Evolutionary conservation across 768 basidiomycete genomes (phyloP), one percentile per base, ranked within the genome.

Genomic region (Pisolithus microcarpus): DNA sequence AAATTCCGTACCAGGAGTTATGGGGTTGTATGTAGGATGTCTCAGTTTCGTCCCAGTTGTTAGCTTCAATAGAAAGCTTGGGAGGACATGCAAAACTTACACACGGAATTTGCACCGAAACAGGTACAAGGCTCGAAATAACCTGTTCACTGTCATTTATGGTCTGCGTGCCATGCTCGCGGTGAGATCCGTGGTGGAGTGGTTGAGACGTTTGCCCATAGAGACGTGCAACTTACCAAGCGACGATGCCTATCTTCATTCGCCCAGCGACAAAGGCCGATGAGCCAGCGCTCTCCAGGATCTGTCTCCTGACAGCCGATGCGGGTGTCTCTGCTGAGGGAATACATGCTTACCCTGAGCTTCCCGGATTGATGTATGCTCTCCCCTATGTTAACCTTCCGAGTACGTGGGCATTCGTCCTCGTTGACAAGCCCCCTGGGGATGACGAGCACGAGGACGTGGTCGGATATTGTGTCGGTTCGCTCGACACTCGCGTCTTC

Each of bases 261-360:
- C 84, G 87, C 51, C 72, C 63, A 56, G 84, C 76, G 7, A 75
- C 72, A 18, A 70, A 73, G 51, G 67, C 65, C 13, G 87, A 90
- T 58, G 72, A 70, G 16, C 63, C 71, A 2, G 73, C 80, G 0
- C 68, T 91, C 43, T 85, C 84, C 50, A 74, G 67, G 45, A 85
- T 91, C 57, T 91, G 88, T 64, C 74, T 91, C 26, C 71, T 84
- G 48, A 90, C 87, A 4, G 85, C 77, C 18, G 75, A 85, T 48
- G 85, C 84, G 19, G 87, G 88, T 45, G 70, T 68, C 55, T 82
- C 84, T 51, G 85, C 85, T 36, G 80, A 81, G 63, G 58, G 58
- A 36, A 70, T 81, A 26, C 84, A 88, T 67, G 77, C 78, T 38
- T 75, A 73, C 57, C 71, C 70, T 11, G 82, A 85, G 56, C 78